These are phyloP conservation scores for Aspergillus avenaceus DNA, from an alignment of 495 filamentous ascomycete species.

Conservation along the genomic window DNA sequence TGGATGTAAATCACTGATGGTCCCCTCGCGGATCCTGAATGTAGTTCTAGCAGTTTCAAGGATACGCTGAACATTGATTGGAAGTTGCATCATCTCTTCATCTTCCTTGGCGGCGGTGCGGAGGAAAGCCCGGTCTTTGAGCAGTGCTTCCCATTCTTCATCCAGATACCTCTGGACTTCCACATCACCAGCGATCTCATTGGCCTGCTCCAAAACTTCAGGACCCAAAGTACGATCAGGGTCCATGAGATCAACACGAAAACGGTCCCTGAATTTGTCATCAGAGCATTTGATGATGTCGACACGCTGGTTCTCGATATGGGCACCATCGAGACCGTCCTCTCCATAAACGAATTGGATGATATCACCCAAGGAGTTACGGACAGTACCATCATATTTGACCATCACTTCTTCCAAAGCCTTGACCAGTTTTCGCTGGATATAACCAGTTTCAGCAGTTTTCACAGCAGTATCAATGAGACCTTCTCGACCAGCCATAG, in stretches of 20 bases:
- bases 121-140: constrained; percentile 69
- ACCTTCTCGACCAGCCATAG: constrained; percentile 99
- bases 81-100: constrained; percentile 80
- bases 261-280: constrained; percentile 68
- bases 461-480: constrained; percentile 99
- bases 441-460: constrained; percentile 98
- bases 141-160: constrained; percentile 78
- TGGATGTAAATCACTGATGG: constrained; percentile 87
- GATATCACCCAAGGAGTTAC: constrained; percentile 94
- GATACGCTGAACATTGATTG: constrained; percentile 85
- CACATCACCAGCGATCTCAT: constrained; percentile 81
- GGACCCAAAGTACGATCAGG: constrained; percentile 56
- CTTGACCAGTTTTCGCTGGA: constrained; percentile 96
- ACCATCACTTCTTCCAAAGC: constrained; percentile 96
- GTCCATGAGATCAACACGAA: constrained; percentile 94
- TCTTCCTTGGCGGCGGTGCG: constrained; percentile 63
- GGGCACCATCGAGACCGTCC: constrained; percentile 85
- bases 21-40: constrained; percentile 81
- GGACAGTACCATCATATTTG: constrained; percentile 95
- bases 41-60: constrained; percentile 84
- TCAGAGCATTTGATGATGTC: constrained; percentile 77
- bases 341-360: constrained; percentile 98
- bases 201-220: constrained; percentile 78
- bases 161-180: constrained; percentile 82
- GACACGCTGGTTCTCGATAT: constrained; percentile 87